Percentiles rank a stretch among this genome's conserved stretches.
Conservation (phyloP, 805 yeast species). For the Clavispora phyllophila region DNA sequence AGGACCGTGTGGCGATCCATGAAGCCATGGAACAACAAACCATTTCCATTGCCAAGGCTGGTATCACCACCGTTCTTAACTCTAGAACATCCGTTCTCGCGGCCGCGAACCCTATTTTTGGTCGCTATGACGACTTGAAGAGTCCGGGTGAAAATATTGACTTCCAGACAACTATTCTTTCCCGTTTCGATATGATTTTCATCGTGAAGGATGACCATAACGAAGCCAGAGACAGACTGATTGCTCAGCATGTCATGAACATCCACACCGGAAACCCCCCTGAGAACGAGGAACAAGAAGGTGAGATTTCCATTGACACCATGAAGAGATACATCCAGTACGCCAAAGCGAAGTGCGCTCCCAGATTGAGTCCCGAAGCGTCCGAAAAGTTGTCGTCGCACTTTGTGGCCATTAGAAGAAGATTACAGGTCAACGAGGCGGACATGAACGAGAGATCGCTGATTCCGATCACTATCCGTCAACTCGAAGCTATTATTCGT, state of each 20-base stretch:
- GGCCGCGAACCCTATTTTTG: constrained; percentile 96
- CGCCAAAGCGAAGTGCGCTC: constrained; percentile 88
- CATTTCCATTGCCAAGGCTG: constrained; percentile 97
- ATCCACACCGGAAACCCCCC: constrained; percentile 77
- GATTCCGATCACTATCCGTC: constrained; percentile 96
- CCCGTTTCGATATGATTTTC: constrained; percentile 98
- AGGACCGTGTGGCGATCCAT: constrained; percentile 97
- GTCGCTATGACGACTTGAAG: constrained; percentile 92
- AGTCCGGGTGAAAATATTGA: constrained; percentile 98
- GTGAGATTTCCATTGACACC: constrained; percentile 83
- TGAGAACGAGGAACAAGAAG: constrained; percentile 48
- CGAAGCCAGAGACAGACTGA: constrained; percentile 74
- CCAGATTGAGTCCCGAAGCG: constrained; percentile 83
- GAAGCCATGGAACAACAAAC: constrained; percentile 99
- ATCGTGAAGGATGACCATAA: constrained; percentile 95
- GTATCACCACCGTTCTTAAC: constrained; percentile 93
- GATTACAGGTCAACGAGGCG: constrained; percentile 74
- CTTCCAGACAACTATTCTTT: constrained; percentile 92
- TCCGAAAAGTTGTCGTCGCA: constrained; percentile 86
- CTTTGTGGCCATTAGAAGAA: constrained; percentile 84
- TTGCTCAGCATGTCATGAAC: constrained; percentile 92
- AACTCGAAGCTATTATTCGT: constrained; percentile 94
- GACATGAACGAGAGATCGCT: constrained; percentile 85
- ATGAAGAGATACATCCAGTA: constrained; percentile 92
- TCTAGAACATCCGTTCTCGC: constrained; percentile 96